Conservation (phyloP, 2,329 filamentous ascomycete genomes). For the Claviceps sp. region DNA sequence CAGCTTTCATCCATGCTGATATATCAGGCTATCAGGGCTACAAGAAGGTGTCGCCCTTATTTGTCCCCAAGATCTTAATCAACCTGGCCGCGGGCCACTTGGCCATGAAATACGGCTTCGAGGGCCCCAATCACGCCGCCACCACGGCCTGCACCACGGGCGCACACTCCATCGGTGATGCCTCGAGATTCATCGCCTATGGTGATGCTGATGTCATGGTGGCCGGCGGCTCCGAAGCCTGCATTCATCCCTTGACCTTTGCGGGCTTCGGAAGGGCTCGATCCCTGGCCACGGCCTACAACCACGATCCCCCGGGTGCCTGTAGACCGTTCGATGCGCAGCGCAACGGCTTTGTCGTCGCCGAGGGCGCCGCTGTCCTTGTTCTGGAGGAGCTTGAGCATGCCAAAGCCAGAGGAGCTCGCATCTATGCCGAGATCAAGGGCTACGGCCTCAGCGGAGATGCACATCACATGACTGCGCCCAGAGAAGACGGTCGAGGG, state of each 20-base stretch:
- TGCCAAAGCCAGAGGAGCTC: constrained; percentile 62
- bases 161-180: constrained; percentile 87
- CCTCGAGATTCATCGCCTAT: constrained; percentile 78
- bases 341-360: constrained; percentile 78
- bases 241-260: constrained; percentile 86
- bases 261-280: constrained; percentile 82
- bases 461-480: constrained; percentile 87
- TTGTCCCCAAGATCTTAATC: constrained; percentile 85
- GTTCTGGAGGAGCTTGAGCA: constrained; percentile 86
- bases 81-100: constrained; percentile 92
- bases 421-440: constrained; percentile 75
- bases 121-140: constrained; percentile 82
- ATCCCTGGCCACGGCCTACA: constrained; percentile 72
- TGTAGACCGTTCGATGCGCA: constrained; percentile 78
- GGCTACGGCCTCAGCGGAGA: constrained; percentile 89
- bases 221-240: constrained; percentile 89
- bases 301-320: constrained; percentile 53
- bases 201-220: constrained; percentile 93
- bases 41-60: constrained; percentile 81
- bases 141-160: constrained; percentile 96
- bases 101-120: constrained; percentile 80
- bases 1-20: too few relatives aligned
- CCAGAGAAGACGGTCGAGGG: constrained; percentile 67
- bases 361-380: constrained; percentile 79
- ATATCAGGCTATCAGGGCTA: constrained; percentile 52